phyloP scores from a whole-genome alignment of 1,284 basidiomycete genomes.

The Sutorius eximius region DNA sequence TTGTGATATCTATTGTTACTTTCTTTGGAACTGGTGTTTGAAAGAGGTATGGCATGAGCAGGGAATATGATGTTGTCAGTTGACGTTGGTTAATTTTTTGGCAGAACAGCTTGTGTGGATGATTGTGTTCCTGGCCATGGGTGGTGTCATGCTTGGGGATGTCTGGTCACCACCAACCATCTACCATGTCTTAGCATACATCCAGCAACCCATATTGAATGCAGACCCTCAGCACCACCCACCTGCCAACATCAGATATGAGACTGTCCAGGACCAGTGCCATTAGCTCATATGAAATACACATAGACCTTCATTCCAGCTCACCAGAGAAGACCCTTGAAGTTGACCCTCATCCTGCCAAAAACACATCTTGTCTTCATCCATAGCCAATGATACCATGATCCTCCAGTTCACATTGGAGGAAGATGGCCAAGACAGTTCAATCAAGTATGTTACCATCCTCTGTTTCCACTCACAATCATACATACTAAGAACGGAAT shows the following conservation, averaged over 20 bases:
- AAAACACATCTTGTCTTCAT: constrained; percentile 39
- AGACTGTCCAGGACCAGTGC: constrained; percentile 36
- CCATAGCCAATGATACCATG: constrained; percentile 32
- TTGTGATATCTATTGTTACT: no score
- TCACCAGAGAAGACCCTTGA: constrained; percentile 37
- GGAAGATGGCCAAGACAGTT: constrained; percentile 47
- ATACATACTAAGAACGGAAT: constrained; percentile 66
- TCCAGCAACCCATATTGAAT: constrained; percentile 50
- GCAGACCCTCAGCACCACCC: constrained; percentile 41
- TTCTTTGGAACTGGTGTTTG: no score
- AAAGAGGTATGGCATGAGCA: no score
- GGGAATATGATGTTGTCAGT: no score
- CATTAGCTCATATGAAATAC: constrained; percentile 45
- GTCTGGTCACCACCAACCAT: constrained; percentile 28
- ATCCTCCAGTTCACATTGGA: constrained; percentile 39
- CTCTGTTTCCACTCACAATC: constrained; percentile 9
- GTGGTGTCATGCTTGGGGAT: no score
- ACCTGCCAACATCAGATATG: constrained; percentile 26
- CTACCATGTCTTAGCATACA: constrained; percentile 44
- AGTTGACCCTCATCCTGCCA: constrained; percentile 22
- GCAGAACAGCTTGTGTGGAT: no score
- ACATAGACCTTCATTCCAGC: constrained; percentile 42
- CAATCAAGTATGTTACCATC: constrained; percentile 53
- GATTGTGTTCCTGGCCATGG: no score
- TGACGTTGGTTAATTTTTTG: no score